phyloP scores from a whole-genome alignment of 2,329 filamentous ascomycete species.

The Colletotrichum lindemuthianum region DNA sequence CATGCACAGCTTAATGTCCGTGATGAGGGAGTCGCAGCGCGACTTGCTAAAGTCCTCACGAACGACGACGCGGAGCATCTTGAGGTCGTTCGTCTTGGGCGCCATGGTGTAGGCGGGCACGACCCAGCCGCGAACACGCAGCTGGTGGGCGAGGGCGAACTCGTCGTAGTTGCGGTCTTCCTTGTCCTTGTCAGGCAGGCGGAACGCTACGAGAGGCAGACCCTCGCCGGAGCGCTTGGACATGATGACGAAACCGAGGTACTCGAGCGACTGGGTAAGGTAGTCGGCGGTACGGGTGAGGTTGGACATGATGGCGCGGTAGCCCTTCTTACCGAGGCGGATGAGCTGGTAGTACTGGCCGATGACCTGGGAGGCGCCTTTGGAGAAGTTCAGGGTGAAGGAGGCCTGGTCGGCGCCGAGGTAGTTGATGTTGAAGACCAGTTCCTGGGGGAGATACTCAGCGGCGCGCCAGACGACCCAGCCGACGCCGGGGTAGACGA shows the following conservation, averaged over 20 bases:
- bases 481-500: conserved; percentile 89
- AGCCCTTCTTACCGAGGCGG: conserved; percentile 91
- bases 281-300: conserved; percentile 91
- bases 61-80: conserved; percentile 92
- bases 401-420: conserved; percentile 94
- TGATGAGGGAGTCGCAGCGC: conserved; percentile 81
- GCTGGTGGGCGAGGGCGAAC: conserved; percentile 83
- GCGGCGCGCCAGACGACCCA: conserved; percentile 92
- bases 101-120: conserved; percentile 98
- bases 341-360: conserved; percentile 98
- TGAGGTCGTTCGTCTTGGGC: conserved; percentile 82
- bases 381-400: conserved; percentile 97
- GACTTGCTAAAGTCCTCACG: conserved; percentile 89
- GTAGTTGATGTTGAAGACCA: conserved; percentile 99
- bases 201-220: conserved; percentile 90
- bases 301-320: conserved; percentile 93
- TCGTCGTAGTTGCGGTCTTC: conserved; percentile 75
- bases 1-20: conserved; percentile 82
- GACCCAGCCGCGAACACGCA: conserved; percentile 90
- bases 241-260: conserved; percentile 88
- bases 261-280: conserved; percentile 76
- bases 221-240: conserved; percentile 81
- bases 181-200: conserved; percentile 51
- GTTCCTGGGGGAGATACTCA: conserved; percentile 86
- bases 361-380: conserved; percentile 93